These are phyloP conservation scores for Lunasporangiospora selenospora DNA, from an alignment of 192 early-diverging fungal species.

Conservation along the genomic window DNA sequence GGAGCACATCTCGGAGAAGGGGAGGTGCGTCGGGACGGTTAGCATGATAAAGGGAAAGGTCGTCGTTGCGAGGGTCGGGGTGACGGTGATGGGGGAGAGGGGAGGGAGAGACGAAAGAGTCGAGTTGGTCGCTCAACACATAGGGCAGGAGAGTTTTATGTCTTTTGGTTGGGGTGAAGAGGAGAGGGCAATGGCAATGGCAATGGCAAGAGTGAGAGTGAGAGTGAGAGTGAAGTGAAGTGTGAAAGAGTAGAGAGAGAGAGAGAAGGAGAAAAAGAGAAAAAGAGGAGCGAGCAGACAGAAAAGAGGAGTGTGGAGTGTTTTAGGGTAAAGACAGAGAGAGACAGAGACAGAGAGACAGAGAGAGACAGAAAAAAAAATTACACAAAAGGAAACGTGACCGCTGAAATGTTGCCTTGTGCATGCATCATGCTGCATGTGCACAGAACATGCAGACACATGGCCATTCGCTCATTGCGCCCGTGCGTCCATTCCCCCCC, in stretches of 20 bases:
- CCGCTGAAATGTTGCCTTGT: neutral
- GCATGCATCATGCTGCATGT: too few species aligned
- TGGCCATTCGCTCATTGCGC: too few species aligned
- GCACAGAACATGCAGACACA: too few species aligned
- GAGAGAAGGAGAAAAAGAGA: neutral
- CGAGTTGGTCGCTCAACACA: neutral
- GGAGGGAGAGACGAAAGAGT: neutral
- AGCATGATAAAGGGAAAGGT: slow-evolving; percentile 8
- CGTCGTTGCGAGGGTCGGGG: neutral
- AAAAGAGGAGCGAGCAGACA: neutral
- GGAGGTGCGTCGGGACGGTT: slow-evolving; percentile 14
- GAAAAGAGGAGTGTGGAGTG: neutral
- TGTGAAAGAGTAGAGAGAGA: neutral
- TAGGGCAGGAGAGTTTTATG: neutral
- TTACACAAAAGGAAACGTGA: neutral
- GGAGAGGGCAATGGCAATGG: too few species aligned
- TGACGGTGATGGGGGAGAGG: neutral
- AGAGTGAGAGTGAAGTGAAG: neutral
- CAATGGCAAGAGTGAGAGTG: too few species aligned
- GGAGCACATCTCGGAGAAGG: slow-evolving; percentile 43
- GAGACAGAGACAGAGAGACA: neutral
- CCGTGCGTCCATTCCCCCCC: too few species aligned
- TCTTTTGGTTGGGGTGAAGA: neutral
- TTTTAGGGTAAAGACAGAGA: neutral
- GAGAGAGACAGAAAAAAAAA: neutral